Conservation (phyloP, 2,329 filamentous ascomycete species). For the Celoporthe dispersa region DNA sequence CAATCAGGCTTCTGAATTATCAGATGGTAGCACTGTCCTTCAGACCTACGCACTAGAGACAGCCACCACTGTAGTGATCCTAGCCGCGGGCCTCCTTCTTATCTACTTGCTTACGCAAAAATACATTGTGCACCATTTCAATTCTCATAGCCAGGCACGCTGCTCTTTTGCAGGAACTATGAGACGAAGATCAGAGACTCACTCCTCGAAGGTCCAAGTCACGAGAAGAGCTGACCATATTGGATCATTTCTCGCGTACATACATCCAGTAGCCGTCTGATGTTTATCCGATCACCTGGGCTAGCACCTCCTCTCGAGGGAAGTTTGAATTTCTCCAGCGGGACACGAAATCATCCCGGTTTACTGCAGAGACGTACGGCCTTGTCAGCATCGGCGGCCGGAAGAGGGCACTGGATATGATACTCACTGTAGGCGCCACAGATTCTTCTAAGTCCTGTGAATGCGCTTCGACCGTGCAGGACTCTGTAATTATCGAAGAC, state of each 20-base stretch:
- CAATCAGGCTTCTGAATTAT: not conserved
- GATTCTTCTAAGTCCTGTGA: constrained; percentile 82
- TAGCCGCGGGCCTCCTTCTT: not conserved
- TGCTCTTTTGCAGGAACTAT: not conserved
- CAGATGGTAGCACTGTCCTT: not conserved
- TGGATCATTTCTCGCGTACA: not conserved
- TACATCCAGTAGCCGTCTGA: constrained; percentile 49
- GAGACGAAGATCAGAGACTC: not conserved
- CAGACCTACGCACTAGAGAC: not conserved
- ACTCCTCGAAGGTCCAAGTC: not conserved
- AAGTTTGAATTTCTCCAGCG: constrained; percentile 75
- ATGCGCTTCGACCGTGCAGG: constrained; percentile 82
- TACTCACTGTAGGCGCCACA: constrained; percentile 88
- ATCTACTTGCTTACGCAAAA: not conserved
- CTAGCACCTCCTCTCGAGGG: constrained; percentile 49
- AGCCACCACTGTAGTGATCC: not conserved
- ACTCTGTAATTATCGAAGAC: constrained; percentile 98
- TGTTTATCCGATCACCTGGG: constrained; percentile 37
- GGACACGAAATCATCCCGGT: constrained; percentile 80
- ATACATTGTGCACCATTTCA: not conserved
- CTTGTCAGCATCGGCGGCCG: constrained; percentile 26
- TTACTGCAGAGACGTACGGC: constrained; percentile 57
- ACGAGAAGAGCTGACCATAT: not conserved
- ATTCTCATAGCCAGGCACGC: not conserved
- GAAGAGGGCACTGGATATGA: constrained; percentile 1